phyloP scores from a whole-genome alignment of 176 grass and related monocot species.

The Thalia dealbata region DNA sequence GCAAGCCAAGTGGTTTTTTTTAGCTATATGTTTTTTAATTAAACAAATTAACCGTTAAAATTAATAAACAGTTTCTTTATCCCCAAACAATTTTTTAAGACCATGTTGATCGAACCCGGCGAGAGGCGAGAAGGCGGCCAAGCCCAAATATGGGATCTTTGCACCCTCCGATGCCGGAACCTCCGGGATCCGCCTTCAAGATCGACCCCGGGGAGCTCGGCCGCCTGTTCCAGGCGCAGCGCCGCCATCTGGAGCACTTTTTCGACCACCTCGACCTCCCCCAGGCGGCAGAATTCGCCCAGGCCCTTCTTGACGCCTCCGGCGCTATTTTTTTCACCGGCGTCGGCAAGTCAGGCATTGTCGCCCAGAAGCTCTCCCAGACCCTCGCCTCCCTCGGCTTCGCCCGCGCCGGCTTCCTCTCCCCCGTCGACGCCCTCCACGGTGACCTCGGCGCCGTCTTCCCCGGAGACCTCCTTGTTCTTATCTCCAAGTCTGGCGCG shows the following conservation, averaged over 20 bases:
- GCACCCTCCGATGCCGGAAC: not conserved
- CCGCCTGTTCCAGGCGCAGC: constrained; percentile 49
- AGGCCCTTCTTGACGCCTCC: constrained; percentile 49
- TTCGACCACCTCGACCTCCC: constrained; percentile 65
- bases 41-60: too few relatives aligned
- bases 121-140: not conserved
- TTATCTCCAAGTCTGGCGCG: constrained; percentile 87
- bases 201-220: constrained; percentile 43
- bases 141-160: constrained; percentile 16
- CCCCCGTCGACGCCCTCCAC: constrained; percentile 86
- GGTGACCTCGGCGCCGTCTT: constrained; percentile 83
- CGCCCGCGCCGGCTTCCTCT: constrained; percentile 54
- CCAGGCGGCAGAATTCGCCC: constrained; percentile 60
- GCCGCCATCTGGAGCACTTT: constrained; percentile 60
- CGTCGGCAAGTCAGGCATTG: constrained; percentile 82
- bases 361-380: constrained; percentile 70
- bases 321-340: constrained; percentile 90
- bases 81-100: too few relatives aligned
- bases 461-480: constrained; percentile 59
- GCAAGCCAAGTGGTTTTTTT: too few relatives aligned
- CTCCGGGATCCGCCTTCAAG: not conserved
- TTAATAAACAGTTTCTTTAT: too few relatives aligned
- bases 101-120: too few relatives aligned
- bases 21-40: too few relatives aligned
- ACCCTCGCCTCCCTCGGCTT: constrained; percentile 78